These are phyloP conservation scores for Thielaviopsis ethacetica DNA, from an alignment of 2,329 filamentous ascomycete species.

Conservation along the genomic window DNA sequence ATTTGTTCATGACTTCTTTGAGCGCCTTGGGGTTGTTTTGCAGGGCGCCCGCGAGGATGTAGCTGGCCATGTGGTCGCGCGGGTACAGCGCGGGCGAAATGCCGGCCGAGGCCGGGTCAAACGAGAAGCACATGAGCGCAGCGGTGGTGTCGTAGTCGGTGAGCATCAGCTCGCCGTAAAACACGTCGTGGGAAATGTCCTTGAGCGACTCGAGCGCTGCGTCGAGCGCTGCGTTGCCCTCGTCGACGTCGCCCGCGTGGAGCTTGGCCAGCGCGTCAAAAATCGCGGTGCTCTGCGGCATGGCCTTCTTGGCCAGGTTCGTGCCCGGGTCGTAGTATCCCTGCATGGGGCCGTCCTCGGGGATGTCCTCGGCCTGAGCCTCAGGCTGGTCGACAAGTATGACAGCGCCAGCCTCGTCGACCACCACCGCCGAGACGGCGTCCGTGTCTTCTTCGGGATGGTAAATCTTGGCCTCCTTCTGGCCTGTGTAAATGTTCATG, in stretches of 20 bases:
- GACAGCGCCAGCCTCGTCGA: constrained; percentile 29
- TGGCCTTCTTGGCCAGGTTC: constrained; percentile 5
- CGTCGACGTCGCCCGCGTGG: constrained; percentile 27
- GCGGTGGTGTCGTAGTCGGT: constrained; percentile 37
- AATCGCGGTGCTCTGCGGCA: constrained; percentile 21
- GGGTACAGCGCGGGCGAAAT: constrained; percentile 16
- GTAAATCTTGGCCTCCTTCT: constrained; percentile 51
- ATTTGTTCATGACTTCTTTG: constrained; percentile 30
- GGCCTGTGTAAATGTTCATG: constrained; percentile 45
- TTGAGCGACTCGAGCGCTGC: constrained; percentile 39
- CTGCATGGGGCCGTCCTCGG: constrained; percentile 30
- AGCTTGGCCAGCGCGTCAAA: constrained; percentile 28
- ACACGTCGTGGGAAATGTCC: constrained; percentile 51
- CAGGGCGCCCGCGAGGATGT: constrained; percentile 39
- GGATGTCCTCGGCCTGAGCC: constrained; percentile 21
- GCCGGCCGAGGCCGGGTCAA: constrained; percentile 16
- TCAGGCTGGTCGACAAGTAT: constrained; percentile 36
- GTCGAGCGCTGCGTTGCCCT: constrained; percentile 24
- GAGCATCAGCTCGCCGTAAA: constrained; percentile 48
- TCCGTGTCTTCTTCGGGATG: constrained; percentile 34
- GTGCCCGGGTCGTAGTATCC: constrained; percentile 27
- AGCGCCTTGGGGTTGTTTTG: constrained; percentile 51
- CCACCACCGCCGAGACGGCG: constrained; percentile 32
- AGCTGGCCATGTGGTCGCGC: constrained; percentile 36
- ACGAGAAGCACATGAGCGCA: constrained; percentile 40